Percentiles rank a stretch among this genome's conserved stretches.
Conservation (phyloP, 2,329 filamentous ascomycete genomes). For the Penicillium sp. region DNA sequence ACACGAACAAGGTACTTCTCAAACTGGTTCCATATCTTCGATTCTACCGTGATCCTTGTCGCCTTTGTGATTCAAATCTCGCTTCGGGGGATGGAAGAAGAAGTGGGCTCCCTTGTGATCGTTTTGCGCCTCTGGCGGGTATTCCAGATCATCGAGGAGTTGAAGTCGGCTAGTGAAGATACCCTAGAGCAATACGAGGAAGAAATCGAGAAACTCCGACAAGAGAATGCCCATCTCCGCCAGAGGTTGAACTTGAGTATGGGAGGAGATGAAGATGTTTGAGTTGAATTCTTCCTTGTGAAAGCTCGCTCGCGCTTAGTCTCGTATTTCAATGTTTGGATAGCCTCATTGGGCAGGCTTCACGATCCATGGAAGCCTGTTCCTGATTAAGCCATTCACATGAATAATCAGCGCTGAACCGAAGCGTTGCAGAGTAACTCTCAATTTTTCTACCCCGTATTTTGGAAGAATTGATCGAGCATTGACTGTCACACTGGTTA, state of each 20-base stretch:
- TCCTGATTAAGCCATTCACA: neutral
- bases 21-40: conserved; percentile 65
- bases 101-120: conserved; percentile 59
- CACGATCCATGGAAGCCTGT: neutral
- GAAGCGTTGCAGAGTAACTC: neutral
- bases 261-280: neutral
- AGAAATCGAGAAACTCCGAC: conserved; percentile 48
- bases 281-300: neutral
- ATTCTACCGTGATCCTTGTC: conserved; percentile 63
- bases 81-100: conserved; percentile 53
- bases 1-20: conserved; percentile 54
- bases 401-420: neutral
- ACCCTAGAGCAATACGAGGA: conserved; percentile 61
- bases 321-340: neutral
- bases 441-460: neutral
- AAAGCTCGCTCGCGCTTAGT: neutral
- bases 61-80: conserved; percentile 65
- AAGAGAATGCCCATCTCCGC: conserved; percentile 10
- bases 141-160: conserved; percentile 71
- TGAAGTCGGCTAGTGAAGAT: conserved; percentile 64
- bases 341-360: no score
- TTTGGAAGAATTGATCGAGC: conserved; percentile 15
- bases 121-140: conserved; percentile 68
- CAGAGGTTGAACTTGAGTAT: conserved; percentile 3
- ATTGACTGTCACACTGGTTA: conserved; percentile 6